phyloP scores from a whole-genome alignment of 2,329 filamentous ascomycete species.

The Pseudogymnoascus sp. region DNA sequence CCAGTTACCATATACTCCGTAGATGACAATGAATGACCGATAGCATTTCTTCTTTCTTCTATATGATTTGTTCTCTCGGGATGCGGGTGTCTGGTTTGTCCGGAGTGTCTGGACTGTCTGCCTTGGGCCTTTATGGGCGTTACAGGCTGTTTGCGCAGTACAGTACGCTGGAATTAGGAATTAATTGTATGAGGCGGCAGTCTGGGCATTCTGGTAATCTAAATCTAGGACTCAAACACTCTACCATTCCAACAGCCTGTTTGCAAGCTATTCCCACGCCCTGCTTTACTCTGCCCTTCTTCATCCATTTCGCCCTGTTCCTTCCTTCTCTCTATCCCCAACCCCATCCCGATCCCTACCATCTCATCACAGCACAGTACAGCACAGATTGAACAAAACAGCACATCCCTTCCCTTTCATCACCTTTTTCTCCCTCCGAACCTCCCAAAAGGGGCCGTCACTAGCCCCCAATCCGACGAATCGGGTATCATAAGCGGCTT shows the following conservation, averaged over 20 bases:
- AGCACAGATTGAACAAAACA: not conserved
- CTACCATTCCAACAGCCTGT: not conserved
- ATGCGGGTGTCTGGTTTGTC: not conserved
- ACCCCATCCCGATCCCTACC: not conserved
- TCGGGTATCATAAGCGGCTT: not conserved
- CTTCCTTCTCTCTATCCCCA: not conserved
- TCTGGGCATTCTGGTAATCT: not conserved
- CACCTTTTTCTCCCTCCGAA: not conserved
- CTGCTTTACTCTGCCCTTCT: not conserved
- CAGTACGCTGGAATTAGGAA: not conserved
- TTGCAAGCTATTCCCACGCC: not conserved
- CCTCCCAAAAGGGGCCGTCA: not conserved
- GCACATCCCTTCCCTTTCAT: not conserved
- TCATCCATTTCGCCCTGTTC: not conserved
- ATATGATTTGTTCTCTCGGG: not conserved
- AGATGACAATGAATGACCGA: not conserved
- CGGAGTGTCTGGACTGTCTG: not conserved
- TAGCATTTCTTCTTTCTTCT: not conserved
- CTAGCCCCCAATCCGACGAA: not conserved
- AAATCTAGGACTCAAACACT: too few relatives aligned
- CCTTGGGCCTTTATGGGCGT: not conserved
- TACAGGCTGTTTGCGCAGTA: not conserved
- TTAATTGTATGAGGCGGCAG: not conserved
- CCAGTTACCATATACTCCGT: too few relatives aligned
- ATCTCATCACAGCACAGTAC: not conserved